Evolutionary conservation across 73 alveolate genomes (phyloP).

Genomic region (Halteria grandinella): DNA sequence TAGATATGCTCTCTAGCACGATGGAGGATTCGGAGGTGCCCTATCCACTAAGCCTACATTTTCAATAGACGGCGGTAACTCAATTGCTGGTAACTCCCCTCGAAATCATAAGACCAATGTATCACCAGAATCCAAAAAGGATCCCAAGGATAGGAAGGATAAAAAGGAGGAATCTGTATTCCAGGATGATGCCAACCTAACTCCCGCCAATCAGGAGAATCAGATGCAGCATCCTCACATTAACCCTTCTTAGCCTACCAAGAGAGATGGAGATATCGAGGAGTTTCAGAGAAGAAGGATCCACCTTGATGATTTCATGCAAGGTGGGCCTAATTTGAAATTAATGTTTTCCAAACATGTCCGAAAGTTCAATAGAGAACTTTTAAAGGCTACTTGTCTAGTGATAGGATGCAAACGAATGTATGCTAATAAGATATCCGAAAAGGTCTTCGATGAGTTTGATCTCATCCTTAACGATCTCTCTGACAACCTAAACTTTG

Average conservation of each 20-base stretch:
- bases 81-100: background rate
- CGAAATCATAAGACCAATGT: no score
- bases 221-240: background rate
- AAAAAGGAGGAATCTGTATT: no score
- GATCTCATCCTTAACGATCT: constrained; percentile 20
- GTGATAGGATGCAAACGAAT: constrained; percentile 55
- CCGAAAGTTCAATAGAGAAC: constrained; percentile 50
- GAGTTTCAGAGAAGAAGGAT: constrained; percentile 31
- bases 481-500: constrained; percentile 15
- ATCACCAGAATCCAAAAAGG: constrained; percentile 14
- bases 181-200: no score
- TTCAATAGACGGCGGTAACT: background rate
- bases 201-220: constrained; percentile 17
- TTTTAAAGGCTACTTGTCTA: constrained; percentile 40
- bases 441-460: constrained; percentile 43
- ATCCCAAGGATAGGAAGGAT: no score
- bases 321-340: constrained; percentile 23
- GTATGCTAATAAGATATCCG: constrained; percentile 37
- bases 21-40: background rate
- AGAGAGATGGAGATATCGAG: constrained; percentile 33
- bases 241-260: background rate
- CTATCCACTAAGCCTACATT: background rate
- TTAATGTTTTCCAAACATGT: constrained; percentile 37
- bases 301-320: constrained; percentile 22
- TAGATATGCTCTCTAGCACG: background rate